Base-by-base conservation (phyloP, 768 basidiomycete genomes). In the Hydnum rufescens region DNA sequence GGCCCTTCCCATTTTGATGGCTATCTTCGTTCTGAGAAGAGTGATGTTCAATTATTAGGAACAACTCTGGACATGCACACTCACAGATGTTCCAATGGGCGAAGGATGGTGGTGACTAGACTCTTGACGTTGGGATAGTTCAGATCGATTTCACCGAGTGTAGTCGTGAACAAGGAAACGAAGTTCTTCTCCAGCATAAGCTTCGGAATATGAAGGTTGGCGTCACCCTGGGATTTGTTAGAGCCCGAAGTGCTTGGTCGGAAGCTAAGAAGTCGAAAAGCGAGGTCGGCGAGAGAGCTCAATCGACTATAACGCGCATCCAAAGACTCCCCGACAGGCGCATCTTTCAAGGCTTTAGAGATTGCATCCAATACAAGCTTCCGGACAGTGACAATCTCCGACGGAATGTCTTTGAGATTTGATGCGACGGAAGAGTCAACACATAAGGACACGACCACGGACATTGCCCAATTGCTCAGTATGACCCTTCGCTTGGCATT, bases 151-250 rank as follows among this genome's bases (percentile, higher is more conserved):
- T 99, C 95, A 3, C 84, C 79, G 18, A 96, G 71, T 6, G 89
- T 82, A 42, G 71, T 81, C 0, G 95, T 96, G 32, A 99, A 68
- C 1, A 81, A 79, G 3, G 82, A 74, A 16, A 96, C 95, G 57
- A 87, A 92, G 61, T 86, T 86, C 70, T 96, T 96, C 71, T 99
- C 95, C 49, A 99, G 67, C 95, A 99, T 99, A 57, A 92, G 75
- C 68, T 96, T 96, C 22, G 93, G 89, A 51, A 97, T 74, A 56
- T 95, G 92, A 4, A 90, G 81, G 3, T 82, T 81, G n/a, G 73
- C 73, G 49, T 89, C 93, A 49, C 69, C 73, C 57, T 73, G 77
- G 43, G 77, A 69, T 51, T 75, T 72, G 54, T 68, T 46, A 5
- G 55, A 23, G 3, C 53, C 36, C 3, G 47, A 55, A 39, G 55